These are phyloP conservation scores for Penicillium silybi DNA, from an alignment of 495 filamentous ascomycete species.

Conservation along the genomic window DNA sequence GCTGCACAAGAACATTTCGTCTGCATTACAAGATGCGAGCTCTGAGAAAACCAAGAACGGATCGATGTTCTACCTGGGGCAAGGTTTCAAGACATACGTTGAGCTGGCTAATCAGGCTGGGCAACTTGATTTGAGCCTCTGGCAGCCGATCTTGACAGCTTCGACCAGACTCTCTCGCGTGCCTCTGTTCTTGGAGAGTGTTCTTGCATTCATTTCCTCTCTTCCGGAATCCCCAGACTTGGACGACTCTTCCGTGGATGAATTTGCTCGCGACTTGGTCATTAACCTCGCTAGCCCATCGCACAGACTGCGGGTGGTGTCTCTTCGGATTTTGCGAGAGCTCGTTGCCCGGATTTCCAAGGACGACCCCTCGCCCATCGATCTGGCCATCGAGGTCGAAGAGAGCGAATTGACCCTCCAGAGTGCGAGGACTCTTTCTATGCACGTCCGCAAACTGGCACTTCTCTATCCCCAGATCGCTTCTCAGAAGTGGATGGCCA, in stretches of 20 bases:
- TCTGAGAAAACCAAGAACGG: conserved; percentile 19
- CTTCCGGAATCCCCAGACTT: conserved; percentile 39
- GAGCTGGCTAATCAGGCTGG: conserved; percentile 28
- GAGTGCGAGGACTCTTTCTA: conserved; percentile 68
- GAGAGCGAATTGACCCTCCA: conserved; percentile 71
- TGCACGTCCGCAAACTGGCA: conserved; percentile 78
- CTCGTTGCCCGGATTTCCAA: conserved; percentile 31
- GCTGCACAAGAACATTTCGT: conserved; percentile 31
- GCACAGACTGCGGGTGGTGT: conserved; percentile 64
- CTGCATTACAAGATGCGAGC: conserved; percentile 21
- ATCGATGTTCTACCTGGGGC: conserved; percentile 35
- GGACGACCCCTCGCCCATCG: conserved; percentile 41
- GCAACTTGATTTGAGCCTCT: conserved; percentile 49
- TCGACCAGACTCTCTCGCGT: conserved; percentile 59
- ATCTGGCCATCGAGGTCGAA: conserved; percentile 64
- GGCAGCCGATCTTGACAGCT: conserved; percentile 55
- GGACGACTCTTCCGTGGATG: conserved; percentile 44
- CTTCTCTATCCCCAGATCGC: conserved; percentile 52
- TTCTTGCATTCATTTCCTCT: conserved; percentile 54
- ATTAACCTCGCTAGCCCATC: conserved; percentile 69
- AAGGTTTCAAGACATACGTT: conserved; percentile 47
- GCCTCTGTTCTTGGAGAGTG: conserved; percentile 63
- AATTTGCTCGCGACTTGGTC: conserved; percentile 58
- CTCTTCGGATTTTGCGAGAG: conserved; percentile 60
- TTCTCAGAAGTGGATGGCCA: conserved; percentile 59